These are phyloP conservation scores for Coprinopsis strossmayeri DNA, from an alignment of 768 basidiomycete species.

Conservation along the genomic window DNA sequence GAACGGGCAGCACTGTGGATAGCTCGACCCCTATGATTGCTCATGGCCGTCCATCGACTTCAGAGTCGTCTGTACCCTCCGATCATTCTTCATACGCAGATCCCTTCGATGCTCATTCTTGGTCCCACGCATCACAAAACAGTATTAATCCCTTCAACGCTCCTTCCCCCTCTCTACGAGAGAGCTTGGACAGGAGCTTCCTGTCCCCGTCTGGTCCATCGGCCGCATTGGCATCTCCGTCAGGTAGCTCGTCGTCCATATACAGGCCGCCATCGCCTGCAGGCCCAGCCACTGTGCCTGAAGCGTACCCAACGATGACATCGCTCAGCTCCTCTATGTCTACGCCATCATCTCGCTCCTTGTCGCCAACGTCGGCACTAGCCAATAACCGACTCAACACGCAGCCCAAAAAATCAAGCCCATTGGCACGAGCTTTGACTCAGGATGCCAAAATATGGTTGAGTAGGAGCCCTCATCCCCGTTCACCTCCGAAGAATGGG, in stretches of 20 bases:
- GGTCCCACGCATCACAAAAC: too few species aligned
- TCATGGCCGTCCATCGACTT: not conserved
- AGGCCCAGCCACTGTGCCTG: not conserved
- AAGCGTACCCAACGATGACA: not conserved
- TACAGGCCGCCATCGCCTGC: not conserved
- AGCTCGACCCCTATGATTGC: not conserved
- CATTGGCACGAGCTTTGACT: not conserved
- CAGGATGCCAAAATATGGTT: constrained; percentile 4
- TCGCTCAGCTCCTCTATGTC: not conserved
- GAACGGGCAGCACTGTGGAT: not conserved
- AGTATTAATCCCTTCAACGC: too few species aligned
- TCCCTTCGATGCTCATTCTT: not conserved
- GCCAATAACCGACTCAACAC: not conserved
- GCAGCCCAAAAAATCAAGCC: constrained; percentile 5
- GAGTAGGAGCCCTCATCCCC: not conserved
- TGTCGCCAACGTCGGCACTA: not conserved
- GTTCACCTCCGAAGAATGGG: not conserved
- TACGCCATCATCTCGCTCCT: not conserved
- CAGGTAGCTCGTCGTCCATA: not conserved
- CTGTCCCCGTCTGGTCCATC: not conserved
- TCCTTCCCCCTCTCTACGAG: not conserved
- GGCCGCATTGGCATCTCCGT: not conserved
- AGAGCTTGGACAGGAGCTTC: not conserved
- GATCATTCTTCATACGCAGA: constrained; percentile 4
- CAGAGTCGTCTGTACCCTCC: constrained; percentile 1